Conservation (phyloP, 2,329 filamentous ascomycete genomes). For the Talaromyces sp. region DNA sequence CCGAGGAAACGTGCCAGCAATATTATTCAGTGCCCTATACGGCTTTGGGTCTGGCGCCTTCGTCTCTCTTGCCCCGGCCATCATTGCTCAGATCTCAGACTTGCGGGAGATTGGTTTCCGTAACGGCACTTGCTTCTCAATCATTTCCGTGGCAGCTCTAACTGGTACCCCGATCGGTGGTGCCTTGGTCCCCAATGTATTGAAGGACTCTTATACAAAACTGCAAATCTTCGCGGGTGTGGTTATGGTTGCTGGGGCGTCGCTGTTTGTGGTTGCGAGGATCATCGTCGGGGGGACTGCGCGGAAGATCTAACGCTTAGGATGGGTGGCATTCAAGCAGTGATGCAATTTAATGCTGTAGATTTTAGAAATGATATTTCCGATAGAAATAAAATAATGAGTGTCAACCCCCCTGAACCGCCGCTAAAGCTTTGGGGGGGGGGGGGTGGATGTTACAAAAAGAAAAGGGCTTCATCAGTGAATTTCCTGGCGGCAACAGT, state of each 20-base stretch:
- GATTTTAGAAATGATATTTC: no score
- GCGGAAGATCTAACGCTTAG: slow-evolving; percentile 28
- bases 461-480: no score
- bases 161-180: slow-evolving; percentile 44
- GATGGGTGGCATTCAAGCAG: no score
- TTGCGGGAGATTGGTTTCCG: slow-evolving; percentile 70
- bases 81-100: slow-evolving; percentile 72
- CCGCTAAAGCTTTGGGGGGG: no score
- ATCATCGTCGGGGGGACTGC: slow-evolving; percentile 29
- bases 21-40: slow-evolving; percentile 68
- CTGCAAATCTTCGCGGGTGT: slow-evolving; percentile 32
- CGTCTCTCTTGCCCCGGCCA: slow-evolving; percentile 63
- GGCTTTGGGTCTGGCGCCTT: slow-evolving; percentile 71
- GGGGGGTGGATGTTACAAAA: no score
- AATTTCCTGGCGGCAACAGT: no score
- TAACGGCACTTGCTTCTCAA: slow-evolving; percentile 65
- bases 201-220: slow-evolving; percentile 28
- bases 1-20: slow-evolving; percentile 58
- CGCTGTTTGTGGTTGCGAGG: slow-evolving; percentile 28
- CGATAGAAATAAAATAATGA: no score
- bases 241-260: slow-evolving; percentile 27
- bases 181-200: slow-evolving; percentile 29
- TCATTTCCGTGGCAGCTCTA: slow-evolving; percentile 66
- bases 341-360: no score
- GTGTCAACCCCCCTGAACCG: no score